A percentile compares a stretch with the other conserved stretches of the same genome.
Conservation (phyloP, 331 rosid species). For the Telfairia occidentalis region DNA sequence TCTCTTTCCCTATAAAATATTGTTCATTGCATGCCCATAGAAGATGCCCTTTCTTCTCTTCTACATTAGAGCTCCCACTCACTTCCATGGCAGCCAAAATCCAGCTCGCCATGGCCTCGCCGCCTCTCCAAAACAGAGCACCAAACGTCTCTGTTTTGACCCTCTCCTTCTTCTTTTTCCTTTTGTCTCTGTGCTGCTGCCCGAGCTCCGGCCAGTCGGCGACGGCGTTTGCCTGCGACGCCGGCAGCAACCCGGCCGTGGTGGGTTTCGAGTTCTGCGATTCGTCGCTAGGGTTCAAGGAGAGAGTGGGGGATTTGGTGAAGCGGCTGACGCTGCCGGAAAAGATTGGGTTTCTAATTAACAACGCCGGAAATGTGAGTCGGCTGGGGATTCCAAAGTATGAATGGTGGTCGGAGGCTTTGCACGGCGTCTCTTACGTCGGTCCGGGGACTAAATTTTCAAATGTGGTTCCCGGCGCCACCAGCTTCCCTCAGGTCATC, state of each 20-base stretch:
- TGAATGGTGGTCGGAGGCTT: constrained; percentile 98
- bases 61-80: not conserved
- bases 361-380: constrained; percentile 41
- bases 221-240: constrained; percentile 61
- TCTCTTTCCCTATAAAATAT: not conserved
- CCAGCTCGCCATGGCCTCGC: constrained; percentile 24
- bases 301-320: constrained; percentile 63
- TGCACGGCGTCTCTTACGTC: constrained; percentile 76
- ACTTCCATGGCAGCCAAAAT: not conserved
- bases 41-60: constrained; percentile 12
- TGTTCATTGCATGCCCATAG: not conserved
- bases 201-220: constrained; percentile 36
- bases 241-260: constrained; percentile 23
- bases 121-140: constrained; percentile 25
- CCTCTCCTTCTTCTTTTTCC: constrained; percentile 19
- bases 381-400: constrained; percentile 86
- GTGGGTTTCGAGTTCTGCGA: constrained; percentile 54
- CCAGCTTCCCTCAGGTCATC: constrained; percentile 84
- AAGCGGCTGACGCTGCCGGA: constrained; percentile 62
- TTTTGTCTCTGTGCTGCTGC: not conserved
- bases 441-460: constrained; percentile 78
- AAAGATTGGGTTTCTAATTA: constrained; percentile 55
- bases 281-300: constrained; percentile 27
- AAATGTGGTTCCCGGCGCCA: constrained; percentile 63
- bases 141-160: constrained; percentile 37